Evolutionary conservation across 129 eudicot genomes (phyloP).

Genomic region (Oenanthe sinensis): DNA sequence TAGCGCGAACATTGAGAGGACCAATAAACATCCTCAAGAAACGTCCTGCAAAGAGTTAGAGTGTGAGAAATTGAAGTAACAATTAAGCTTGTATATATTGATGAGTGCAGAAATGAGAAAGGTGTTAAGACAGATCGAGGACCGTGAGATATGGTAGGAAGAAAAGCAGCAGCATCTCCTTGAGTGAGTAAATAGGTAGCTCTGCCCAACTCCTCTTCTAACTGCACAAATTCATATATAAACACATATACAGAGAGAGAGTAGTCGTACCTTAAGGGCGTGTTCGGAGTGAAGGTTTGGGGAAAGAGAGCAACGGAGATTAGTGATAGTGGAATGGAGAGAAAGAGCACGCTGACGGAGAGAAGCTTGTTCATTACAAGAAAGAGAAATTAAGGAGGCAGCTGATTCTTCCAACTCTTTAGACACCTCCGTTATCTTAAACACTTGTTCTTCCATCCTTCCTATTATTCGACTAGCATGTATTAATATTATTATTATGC

Average conservation of each 20-base stretch:
- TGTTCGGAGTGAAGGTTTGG: conserved; percentile 38
- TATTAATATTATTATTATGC: too few species aligned
- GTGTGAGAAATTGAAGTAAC: conserved; percentile 7
- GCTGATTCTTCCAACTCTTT: conserved; percentile 80
- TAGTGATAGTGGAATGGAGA: conserved; percentile 38
- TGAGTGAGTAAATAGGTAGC: conserved; percentile 58
- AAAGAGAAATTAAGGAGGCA: conserved; percentile 47
- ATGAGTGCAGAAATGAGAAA: background rate
- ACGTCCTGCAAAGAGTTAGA: conserved; percentile 30
- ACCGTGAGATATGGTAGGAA: conserved; percentile 91
- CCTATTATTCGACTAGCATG: too few species aligned
- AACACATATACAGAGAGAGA: background rate
- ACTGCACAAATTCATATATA: conserved; percentile 17
- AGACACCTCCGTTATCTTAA: conserved; percentile 52
- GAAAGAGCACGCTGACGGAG: conserved; percentile 59
- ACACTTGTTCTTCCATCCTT: conserved; percentile 45
- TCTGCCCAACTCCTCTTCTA: conserved; percentile 62
- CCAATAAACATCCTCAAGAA: conserved; percentile 84
- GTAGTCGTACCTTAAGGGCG: conserved; percentile 46
- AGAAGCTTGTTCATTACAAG: conserved; percentile 58
- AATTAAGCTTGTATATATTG: background rate
- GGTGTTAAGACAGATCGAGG: background rate
- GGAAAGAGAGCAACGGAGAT: conserved; percentile 37
- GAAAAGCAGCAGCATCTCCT: conserved; percentile 93
- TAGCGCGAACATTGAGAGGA: conserved; percentile 81